These are phyloP conservation scores for Oryza australiensis DNA, from an alignment of 176 grass and related monocot species.

Conservation along the genomic window DNA sequence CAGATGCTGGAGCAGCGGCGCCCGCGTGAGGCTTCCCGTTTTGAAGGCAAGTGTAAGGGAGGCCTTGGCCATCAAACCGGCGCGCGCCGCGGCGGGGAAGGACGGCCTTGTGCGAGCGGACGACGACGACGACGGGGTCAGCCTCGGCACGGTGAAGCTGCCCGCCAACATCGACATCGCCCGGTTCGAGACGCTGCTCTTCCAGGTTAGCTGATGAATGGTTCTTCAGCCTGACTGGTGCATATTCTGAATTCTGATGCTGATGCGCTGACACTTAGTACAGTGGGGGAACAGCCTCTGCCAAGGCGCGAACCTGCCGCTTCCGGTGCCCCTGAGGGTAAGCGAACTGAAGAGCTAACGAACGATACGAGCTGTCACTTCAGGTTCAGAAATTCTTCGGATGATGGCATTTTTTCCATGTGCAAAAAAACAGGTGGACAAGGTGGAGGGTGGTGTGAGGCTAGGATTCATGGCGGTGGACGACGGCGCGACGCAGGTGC, in stretches of 20 bases:
- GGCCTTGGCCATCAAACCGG: background rate
- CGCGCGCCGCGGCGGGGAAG: constrained; percentile 39
- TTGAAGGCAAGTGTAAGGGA: background rate
- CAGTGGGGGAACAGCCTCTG: constrained; percentile 95
- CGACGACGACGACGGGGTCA: constrained; percentile 57
- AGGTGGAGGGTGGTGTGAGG: constrained; percentile 68
- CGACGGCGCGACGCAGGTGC: constrained; percentile 50
- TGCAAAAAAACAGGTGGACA: constrained; percentile 75
- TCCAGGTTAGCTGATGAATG: constrained; percentile 48
- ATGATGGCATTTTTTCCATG: background rate
- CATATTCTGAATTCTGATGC: background rate
- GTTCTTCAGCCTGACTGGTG: background rate
- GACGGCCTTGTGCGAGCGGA: constrained; percentile 43
- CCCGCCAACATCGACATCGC: constrained; percentile 69
- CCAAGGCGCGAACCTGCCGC: constrained; percentile 88
- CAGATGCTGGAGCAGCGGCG: constrained; percentile 22
- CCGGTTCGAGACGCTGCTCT: constrained; percentile 69
- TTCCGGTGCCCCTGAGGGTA: constrained; percentile 92
- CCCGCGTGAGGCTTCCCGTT: constrained; percentile 13
- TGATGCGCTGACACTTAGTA: constrained; percentile 18
- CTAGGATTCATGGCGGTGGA: constrained; percentile 67
- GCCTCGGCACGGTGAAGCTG: constrained; percentile 87
- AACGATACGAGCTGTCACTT: background rate
- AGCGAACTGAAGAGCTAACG: background rate
- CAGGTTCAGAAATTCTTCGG: background rate